A percentile compares a stretch with the other conserved stretches of the same genome.
Conservation (phyloP, 306 rosid species). For the Aeschynomene evenia region DNA sequence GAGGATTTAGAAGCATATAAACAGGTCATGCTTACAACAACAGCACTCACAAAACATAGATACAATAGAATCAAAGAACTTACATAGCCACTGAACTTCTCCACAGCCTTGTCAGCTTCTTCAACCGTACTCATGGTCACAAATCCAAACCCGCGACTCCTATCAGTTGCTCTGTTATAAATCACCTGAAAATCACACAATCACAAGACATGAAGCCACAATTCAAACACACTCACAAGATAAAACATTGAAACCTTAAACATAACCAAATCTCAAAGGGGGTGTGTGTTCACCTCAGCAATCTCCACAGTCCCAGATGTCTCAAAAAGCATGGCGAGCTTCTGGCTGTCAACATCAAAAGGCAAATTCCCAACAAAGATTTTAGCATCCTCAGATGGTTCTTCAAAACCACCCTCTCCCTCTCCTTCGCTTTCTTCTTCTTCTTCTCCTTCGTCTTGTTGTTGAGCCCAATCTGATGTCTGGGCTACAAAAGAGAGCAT, state of each 20-base stretch:
- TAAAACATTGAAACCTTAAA: neutral
- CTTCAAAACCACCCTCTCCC: constrained; percentile 44
- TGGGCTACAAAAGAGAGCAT: constrained; percentile 60
- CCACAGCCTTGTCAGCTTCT: constrained; percentile 80
- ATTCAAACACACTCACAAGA: neutral
- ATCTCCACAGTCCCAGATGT: constrained; percentile 73
- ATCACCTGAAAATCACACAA: constrained; percentile 60
- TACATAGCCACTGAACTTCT: constrained; percentile 67
- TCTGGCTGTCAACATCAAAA: constrained; percentile 72
- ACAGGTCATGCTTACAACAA: neutral
- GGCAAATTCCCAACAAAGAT: constrained; percentile 89
- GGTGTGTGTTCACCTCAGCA: constrained; percentile 69
- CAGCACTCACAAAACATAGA: neutral
- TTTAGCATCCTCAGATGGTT: constrained; percentile 75
- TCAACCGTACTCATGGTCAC: constrained; percentile 86
- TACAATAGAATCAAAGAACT: constrained; percentile 42
- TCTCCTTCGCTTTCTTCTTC: constrained; percentile 42
- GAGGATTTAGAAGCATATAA: neutral
- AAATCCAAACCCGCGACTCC: constrained; percentile 92
- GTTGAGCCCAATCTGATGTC: constrained; percentile 80
- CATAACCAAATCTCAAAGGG: neutral
- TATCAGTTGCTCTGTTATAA: constrained; percentile 75
- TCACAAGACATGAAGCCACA: neutral
- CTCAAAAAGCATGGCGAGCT: constrained; percentile 71
- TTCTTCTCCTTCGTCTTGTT: constrained; percentile 45